Base-by-base conservation (phyloP, 345 rosid species). In the Euphorbia lathyris region DNA sequence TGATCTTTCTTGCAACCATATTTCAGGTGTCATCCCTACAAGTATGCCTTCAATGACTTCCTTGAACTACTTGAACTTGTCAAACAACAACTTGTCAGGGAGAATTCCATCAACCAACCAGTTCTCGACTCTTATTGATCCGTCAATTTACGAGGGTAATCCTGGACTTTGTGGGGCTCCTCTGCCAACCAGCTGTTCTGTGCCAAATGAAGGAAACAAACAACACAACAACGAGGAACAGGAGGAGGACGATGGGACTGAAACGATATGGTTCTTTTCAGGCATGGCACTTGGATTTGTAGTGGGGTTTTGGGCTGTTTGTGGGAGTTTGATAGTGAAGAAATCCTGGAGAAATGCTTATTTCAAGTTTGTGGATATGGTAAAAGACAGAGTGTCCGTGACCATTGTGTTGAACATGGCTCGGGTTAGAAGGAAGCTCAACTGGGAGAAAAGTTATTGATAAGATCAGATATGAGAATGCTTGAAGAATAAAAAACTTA, bases 141-240 rank as follows among this genome's bases (percentile, higher is more conserved):
- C 82, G 5, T 67, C 66, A 2, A 56, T 59, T 32, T 76, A 72
- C 20, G 47, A 22, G 14, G 78, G 70, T 5, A 80, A 80, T 56
- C 72, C 0, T 0, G 43, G 23, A 59, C 45, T 34, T 19, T 34
- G 47, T 0, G 65, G 65, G 26, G 12, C 0, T 30, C 47, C 65
- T 34, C 36, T 61, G 38, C 47, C 65, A 9, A 61, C 5, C 7
- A n/a, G n/a, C 16, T 36, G 65, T 56, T 7, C 26, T 1, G 32
- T 10, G 26, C 30, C 13, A 3, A 3, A 23, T 23, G 59, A 23
- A 22, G 59, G 45, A 40, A 10, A 40, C 1, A 51, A 51, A 51
- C 56, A 51, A 19, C 56, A 9, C 9, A 4, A 29, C 1, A 32
- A 25, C 0, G 30, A 56, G 2, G n/a, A 14, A 27, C 3, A 27